A percentile compares a stretch with the other conserved stretches of the same genome.
Conservation (phyloP, 768 basidiomycete species). For the Polyporus arcularius region DNA sequence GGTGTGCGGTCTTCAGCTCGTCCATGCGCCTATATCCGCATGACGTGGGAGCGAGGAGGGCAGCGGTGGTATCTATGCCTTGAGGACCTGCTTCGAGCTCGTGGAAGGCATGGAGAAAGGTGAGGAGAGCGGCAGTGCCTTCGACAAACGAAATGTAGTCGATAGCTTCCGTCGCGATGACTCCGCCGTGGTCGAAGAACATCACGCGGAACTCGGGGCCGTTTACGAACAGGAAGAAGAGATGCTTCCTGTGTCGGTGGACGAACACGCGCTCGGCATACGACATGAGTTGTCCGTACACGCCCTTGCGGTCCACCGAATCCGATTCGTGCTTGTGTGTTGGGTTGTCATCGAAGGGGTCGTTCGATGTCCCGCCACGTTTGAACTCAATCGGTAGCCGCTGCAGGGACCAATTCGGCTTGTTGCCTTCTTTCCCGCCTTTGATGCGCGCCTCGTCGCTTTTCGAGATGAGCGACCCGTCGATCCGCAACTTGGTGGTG, state of each 20-base stretch:
- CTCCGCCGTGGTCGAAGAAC: not conserved
- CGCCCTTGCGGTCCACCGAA: not conserved
- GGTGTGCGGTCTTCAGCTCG: not conserved
- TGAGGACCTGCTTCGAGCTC: not conserved
- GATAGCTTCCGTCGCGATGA: not conserved
- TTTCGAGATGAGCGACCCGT: too few relatives aligned
- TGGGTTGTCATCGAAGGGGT: not conserved
- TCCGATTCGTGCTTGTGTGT: not conserved
- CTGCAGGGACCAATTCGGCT: not conserved
- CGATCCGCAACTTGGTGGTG: too few relatives aligned
- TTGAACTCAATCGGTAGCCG: not conserved
- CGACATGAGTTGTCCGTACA: not conserved
- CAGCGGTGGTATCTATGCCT: not conserved
- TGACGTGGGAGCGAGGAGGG: not conserved
- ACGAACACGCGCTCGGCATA: not conserved
- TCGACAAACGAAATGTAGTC: not conserved
- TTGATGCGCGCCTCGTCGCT: not conserved
- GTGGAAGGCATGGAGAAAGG: not conserved
- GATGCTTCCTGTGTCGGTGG: not conserved
- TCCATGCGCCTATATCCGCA: not conserved
- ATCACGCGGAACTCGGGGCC: not conserved
- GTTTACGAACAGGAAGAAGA: not conserved
- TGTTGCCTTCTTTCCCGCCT: not conserved
- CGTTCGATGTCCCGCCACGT: not conserved
- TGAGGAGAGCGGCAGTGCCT: not conserved